Evolutionary conservation across 2,329 filamentous ascomycete species (phyloP), one percentile per base, ranked within the genome.

Genomic region (Claviceps capensis): DNA sequence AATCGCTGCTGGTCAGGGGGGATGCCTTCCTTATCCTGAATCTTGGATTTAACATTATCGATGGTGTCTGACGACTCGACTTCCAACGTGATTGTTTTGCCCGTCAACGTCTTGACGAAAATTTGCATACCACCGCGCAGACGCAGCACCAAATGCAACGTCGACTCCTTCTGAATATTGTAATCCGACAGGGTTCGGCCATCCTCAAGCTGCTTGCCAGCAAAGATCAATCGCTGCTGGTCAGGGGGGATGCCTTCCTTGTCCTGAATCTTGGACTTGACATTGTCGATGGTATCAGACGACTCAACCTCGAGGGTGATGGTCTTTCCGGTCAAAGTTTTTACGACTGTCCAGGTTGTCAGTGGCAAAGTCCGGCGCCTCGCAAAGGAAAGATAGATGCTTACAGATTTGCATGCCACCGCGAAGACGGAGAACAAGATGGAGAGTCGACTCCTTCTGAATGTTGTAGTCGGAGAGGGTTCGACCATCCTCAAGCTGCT

Each of bases 231-330:
- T 61, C 89, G 90, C 75, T 96, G 90, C 70, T 96, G 90, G 65
- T 95, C 90, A 8, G 90, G 90, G 43, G 90, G 90, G 50, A 96
- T 96, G 26, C 90, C 90, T 71, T 96, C 90, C 81, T 96, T 96
- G 65, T 96, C 90, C 71, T 96, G 90, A 44, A 96, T 96, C 80
- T 96, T 96, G 49, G 79, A 82, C 82, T 96, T 96, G 41, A 96
- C 90, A 56, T 95, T 95, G 76, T 95, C 89, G 70, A 95, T 95
- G 42, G 89, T 95, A 62, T 95, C 89, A 1, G 82, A 86, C 0
- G 85, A 89, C 69, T 94, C 88, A 1, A 94, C 88, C 72, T 94
- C 88, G 2, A 94, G 76, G 6, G 89, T 95, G 66, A 95, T 95
- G 50, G 89, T 95, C 78, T 95, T 95, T 62, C 89, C 89, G 67